Evolutionary conservation across 1,284 basidiomycete genomes (phyloP).

Genomic region (Leucoagaricus sp.): DNA sequence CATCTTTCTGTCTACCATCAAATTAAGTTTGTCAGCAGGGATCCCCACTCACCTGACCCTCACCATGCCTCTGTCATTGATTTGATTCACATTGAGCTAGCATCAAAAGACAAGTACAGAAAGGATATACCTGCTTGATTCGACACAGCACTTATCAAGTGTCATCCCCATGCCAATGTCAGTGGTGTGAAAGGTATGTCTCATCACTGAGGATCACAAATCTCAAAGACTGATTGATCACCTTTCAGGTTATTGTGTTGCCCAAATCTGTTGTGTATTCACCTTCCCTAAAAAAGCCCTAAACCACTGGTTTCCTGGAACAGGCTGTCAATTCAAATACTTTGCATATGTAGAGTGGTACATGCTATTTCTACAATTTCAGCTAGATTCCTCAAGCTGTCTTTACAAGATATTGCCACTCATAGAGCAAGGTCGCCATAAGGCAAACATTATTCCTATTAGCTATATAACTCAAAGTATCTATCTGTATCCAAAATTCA

Average conservation of each 20-base stretch:
- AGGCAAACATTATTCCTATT: constrained; percentile 8
- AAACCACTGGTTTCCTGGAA: constrained; percentile 1
- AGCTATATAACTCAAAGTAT: constrained; percentile 5
- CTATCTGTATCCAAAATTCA: constrained; percentile 11
- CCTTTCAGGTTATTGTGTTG: constrained; percentile 14
- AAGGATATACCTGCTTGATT: constrained; percentile 22
- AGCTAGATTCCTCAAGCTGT: not conserved
- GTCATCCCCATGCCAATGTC: not conserved
- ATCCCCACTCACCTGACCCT: not conserved
- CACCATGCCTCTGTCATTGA: not conserved
- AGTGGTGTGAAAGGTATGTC: not conserved
- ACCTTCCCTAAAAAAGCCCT: constrained; percentile 19
- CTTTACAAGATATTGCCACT: not conserved
- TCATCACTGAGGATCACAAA: too few species aligned
- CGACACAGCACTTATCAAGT: constrained; percentile 24
- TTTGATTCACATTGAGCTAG: constrained; percentile 4
- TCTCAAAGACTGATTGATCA: too few species aligned
- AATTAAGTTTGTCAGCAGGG: not conserved
- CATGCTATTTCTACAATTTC: constrained; percentile 21
- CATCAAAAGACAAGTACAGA: constrained; percentile 19
- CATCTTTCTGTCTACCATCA: not conserved
- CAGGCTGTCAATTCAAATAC: constrained; percentile 7
- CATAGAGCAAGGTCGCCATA: not conserved
- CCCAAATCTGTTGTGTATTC: constrained; percentile 25
- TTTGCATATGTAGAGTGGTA: constrained; percentile 30